A percentile compares a stretch with the other conserved stretches of the same genome.
phyloP scores from a whole-genome alignment of 805 yeast species.

The Candida maesae region DNA sequence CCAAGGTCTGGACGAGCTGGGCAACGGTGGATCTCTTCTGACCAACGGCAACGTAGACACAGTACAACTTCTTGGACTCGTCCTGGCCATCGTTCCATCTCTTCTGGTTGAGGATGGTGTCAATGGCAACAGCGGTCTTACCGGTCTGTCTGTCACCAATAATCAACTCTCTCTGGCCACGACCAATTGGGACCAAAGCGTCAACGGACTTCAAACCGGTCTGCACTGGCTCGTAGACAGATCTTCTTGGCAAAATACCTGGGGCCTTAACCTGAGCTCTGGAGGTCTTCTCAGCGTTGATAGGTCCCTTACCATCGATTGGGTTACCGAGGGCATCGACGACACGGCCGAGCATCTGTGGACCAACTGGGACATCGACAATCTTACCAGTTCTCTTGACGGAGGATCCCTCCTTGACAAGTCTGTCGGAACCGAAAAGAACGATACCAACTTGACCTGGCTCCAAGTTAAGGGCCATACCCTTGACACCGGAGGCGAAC shows the following conservation, averaged over 20 bases:
- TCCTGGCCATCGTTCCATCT: constrained; percentile 95
- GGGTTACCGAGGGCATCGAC: constrained; percentile 99
- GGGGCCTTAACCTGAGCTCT: constrained; percentile 99
- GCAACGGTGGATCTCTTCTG: constrained; percentile 99
- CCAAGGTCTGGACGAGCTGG: constrained; percentile 98
- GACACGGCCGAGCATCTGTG: constrained; percentile 97
- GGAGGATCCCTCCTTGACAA: constrained; percentile 98
- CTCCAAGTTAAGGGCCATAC: constrained; percentile 99
- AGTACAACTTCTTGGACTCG: constrained; percentile 97
- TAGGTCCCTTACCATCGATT: constrained; percentile 99
- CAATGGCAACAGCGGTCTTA: constrained; percentile 98
- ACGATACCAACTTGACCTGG: constrained; percentile 99
- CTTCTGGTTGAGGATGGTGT: constrained; percentile 98
- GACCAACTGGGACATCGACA: constrained; percentile 99
- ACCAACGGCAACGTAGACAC: constrained; percentile 99
- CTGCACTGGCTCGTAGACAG: constrained; percentile 99
- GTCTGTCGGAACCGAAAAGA: constrained; percentile 98
- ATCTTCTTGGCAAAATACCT: constrained; percentile 99
- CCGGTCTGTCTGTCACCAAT: constrained; percentile 99
- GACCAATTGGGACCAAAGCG: constrained; percentile 98
- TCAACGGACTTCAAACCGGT: constrained; percentile 99
- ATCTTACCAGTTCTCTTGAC: constrained; percentile 99
- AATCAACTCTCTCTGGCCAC: constrained; percentile 99
- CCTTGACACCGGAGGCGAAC: constrained; percentile 98
- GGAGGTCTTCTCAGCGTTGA: constrained; percentile 74